Base-by-base conservation (phyloP, 257 asterid genomes). In the Petunia axillaris region DNA sequence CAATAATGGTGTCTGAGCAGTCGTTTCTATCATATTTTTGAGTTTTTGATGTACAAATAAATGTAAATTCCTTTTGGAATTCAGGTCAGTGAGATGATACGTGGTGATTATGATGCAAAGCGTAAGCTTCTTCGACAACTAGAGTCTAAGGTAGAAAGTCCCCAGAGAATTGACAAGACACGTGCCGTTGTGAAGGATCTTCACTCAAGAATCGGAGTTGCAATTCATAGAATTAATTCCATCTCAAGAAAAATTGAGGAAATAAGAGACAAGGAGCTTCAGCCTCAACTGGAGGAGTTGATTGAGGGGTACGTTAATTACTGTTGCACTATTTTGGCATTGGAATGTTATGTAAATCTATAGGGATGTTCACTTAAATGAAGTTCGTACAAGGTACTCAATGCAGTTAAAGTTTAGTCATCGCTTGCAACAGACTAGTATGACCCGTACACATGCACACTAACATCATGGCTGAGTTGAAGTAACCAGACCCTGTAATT, bases 221-320 rank as follows among this genome's bases (percentile, higher is more conserved):
- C 99, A 73, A 89, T 96, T 58, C 98, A 94, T 54, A 88, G 98
- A 86, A 94, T 94, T 60, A 87, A 89, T 87, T 89, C 96, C 4
- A 89, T 96, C 75, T 92, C 98, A 1, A 91, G 90, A 89, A 91
- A 92, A 75, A 94, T 96, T 0, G 99, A 96, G 88, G 98, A 92
- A 65, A 85, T 96, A 60, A 86, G 98, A 88, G 98, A 96, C 80
- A 78, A 87, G 38, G 98, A 94, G 84, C 97, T 96, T 68, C 98
- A 92, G 85, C 99, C 97, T 59, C 99, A 96, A 85, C 95, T 96
- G 9, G 98, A 96, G 89, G 99, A 94, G 88, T 86, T 96, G 87
- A 94, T 96, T 25, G 94, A 91, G 78, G 98, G 99, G 99, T 92
- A 89, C 35, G 90, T 83, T 59, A 3, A 9, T 80, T 65, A 39